Conservation (phyloP, 1,139 yeast genomes). For the Candida tropicalis region DNA sequence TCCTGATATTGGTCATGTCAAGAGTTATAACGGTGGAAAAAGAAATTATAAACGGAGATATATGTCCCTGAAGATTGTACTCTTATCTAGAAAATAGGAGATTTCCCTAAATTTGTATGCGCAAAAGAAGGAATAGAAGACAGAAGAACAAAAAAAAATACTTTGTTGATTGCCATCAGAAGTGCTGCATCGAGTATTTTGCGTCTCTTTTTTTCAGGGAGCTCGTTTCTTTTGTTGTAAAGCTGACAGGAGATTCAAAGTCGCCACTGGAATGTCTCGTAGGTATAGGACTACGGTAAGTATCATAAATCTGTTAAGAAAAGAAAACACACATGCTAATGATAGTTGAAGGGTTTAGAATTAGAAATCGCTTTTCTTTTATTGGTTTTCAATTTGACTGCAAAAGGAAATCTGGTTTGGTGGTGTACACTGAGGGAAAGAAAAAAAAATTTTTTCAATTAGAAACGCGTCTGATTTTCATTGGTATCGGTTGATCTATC, state of each 20-base stretch:
- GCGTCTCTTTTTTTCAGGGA: no score
- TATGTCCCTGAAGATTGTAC: not conserved
- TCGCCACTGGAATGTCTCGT: no score
- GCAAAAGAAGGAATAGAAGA: no score
- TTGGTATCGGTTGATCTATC: no score
- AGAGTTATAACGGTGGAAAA: not conserved
- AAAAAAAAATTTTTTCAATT: not conserved
- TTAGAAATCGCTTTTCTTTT: not conserved
- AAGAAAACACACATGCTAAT: constrained; percentile 1
- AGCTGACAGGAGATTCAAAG: no score
- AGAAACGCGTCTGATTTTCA: not conserved
- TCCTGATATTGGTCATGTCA: not conserved
- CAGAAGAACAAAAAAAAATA: not conserved
- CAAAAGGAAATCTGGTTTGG: constrained; percentile 1
- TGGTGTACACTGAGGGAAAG: not conserved
- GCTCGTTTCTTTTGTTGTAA: no score
- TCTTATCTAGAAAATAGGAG: no score
- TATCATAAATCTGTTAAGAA: no score
- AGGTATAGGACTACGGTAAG: no score
- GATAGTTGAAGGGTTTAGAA: not conserved
- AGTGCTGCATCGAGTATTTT: no score
- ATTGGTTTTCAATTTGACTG: constrained; percentile 3
- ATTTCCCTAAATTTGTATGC: no score
- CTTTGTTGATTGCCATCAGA: no score
- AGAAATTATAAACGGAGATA: not conserved